These are phyloP conservation scores for Beta corolliflora DNA, from an alignment of 179 eudicot genomes.

Conservation along the genomic window DNA sequence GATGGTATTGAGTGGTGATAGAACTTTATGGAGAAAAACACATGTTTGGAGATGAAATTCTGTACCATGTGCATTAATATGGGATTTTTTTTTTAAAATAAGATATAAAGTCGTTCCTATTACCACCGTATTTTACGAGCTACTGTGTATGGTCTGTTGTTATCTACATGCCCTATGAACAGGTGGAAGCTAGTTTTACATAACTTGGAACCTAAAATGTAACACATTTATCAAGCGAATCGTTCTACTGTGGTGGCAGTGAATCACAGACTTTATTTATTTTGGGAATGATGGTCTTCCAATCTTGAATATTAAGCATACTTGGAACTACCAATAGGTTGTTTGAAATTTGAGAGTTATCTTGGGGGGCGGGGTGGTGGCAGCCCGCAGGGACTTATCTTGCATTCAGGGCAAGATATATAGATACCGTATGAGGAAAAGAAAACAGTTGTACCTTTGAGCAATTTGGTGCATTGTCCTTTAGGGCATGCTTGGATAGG, in stretches of 20 bases:
- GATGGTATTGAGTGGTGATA: too few species aligned
- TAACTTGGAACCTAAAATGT: neutral
- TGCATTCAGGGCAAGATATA: neutral
- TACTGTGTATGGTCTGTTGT: neutral
- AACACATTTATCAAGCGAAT: neutral
- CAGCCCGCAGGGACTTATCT: too few species aligned
- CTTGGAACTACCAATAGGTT: neutral
- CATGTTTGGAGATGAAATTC: too few species aligned
- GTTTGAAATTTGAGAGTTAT: neutral
- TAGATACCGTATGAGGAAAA: neutral
- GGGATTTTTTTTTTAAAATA: too few species aligned
- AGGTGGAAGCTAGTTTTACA: neutral
- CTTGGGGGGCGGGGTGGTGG: neutral
- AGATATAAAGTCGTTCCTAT: too few species aligned
- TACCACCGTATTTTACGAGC: too few species aligned
- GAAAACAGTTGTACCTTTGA: neutral
- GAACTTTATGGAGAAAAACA: too few species aligned
- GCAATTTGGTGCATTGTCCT: neutral
- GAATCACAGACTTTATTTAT: neutral
- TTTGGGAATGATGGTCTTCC: neutral
- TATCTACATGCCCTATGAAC: neutral
- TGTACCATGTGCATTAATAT: too few species aligned
- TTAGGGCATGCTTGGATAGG: too few species aligned
- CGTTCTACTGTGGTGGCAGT: neutral
- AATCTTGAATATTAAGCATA: neutral